phyloP scores from a whole-genome alignment of 2,329 filamentous ascomycete species.

The Didymella exigua region DNA sequence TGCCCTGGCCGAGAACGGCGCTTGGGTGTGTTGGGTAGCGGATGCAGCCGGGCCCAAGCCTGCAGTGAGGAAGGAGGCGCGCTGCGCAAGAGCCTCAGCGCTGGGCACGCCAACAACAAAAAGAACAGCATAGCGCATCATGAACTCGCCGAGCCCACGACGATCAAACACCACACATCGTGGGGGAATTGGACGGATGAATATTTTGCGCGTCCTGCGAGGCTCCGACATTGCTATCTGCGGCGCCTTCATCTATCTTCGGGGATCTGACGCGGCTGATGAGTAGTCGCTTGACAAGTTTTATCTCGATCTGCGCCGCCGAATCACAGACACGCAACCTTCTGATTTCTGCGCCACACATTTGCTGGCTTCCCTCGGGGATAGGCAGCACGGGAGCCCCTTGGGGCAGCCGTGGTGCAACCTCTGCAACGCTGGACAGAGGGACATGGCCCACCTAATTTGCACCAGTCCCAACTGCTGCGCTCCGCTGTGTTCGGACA shows the following conservation, averaged over 20 bases:
- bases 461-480: conserved; percentile 4
- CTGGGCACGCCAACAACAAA: conserved; percentile 4
- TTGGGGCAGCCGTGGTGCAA: conserved; percentile 2
- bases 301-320: not conserved
- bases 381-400: conserved; percentile 3
- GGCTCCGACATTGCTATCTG: conserved; percentile 14
- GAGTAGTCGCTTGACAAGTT: conserved; percentile 4
- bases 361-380: not conserved
- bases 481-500: conserved; percentile 1
- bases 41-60: conserved; percentile 12
- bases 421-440: not conserved
- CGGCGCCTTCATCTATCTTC: conserved; percentile 14
- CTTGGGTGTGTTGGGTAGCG: not conserved
- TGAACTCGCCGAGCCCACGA: not conserved
- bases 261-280: conserved; percentile 10
- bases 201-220: conserved; percentile 11
- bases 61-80: not conserved
- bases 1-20: not conserved
- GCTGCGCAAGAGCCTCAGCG: conserved; percentile 15
- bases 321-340: conserved; percentile 4
- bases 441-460: not conserved
- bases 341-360: conserved; percentile 10
- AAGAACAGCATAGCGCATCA: no score
- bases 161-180: conserved; percentile 17
- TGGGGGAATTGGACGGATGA: conserved; percentile 9